phyloP scores from a whole-genome alignment of 768 basidiomycete species.

The Collybia mongolica region DNA sequence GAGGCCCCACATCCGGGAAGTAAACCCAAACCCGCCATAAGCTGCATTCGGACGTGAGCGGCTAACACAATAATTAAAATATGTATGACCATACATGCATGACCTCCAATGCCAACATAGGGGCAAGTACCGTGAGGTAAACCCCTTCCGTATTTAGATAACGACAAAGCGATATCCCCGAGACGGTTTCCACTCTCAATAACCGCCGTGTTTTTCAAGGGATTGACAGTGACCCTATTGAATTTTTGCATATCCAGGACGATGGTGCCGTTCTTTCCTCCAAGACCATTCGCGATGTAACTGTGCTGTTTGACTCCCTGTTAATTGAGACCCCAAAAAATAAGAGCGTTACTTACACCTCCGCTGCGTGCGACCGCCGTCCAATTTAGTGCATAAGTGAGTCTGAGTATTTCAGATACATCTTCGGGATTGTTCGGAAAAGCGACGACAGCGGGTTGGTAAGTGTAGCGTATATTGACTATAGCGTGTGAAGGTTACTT shows the following conservation, averaged over 20 bases:
- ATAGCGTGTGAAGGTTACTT: not conserved
- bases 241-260: constrained; percentile 46
- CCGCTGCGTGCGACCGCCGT: not conserved
- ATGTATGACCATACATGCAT: constrained; percentile 28
- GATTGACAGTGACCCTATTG: constrained; percentile 33
- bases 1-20: constrained; percentile 49
- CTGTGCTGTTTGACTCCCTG: constrained; percentile 34
- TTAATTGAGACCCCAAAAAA: not conserved
- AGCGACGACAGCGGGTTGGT: constrained; percentile 23
- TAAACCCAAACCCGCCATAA: constrained; percentile 50
- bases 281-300: constrained; percentile 49
- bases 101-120: constrained; percentile 52
- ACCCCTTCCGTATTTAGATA: constrained; percentile 40
- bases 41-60: constrained; percentile 14
- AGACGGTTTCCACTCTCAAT: constrained; percentile 43
- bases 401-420: constrained; percentile 33
- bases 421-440: constrained; percentile 32
- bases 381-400: constrained; percentile 3
- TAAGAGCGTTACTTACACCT: not conserved
- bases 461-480: constrained; percentile 38
- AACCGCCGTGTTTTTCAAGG: constrained; percentile 29
- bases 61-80: not conserved
- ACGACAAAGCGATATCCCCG: constrained; percentile 23
- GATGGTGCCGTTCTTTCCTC: constrained; percentile 40
- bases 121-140: constrained; percentile 55